Evolutionary conservation across 2,329 filamentous ascomycete species (phyloP), one percentile per base, ranked within the genome.

Genomic region (Diaporthe citriasiana): DNA sequence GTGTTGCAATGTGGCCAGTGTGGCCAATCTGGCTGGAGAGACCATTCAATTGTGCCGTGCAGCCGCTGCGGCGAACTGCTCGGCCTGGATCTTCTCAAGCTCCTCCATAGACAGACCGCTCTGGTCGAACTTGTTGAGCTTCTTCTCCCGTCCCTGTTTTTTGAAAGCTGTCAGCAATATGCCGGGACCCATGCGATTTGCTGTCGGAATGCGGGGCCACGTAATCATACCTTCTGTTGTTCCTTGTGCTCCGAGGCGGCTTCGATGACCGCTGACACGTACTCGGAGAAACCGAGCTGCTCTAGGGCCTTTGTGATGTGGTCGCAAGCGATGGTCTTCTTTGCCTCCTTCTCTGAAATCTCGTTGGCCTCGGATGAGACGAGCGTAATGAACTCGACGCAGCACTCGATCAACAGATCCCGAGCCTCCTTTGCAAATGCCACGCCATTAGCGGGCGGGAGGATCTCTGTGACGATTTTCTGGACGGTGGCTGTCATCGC

Each of bases 311-410:
- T 96, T 81, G 96, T 97, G 79, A 99, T 97, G 85, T 99, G 97
- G 80, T 99, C 97, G 83, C 95, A 97, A 17, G 96, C 96, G 79
- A 99, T 99, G 5, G 97, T 99, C 89, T 99, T 99, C 87, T 99
- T 99, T 66, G 95, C 95, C 81, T 99, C 97, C 84, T 98, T 98
- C 83, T 99, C 97, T 17, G 95, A 97, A 77, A 99, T 99, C 80
- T 99, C 97, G 84, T 99, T 99, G 76, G 97, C 97, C 86, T 99
- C 96, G 63, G 95, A 97, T n/a, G 95, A 98, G 79, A 99, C 94
- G 80, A 99, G 91, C 25, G 97, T 98, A 83, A 99, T 98, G 84
- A 99, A 99, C 84, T 99, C 97, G 80, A 99, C 96, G 81, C 97
- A 99, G 86, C 97, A 98, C 86, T 98, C 97, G 80, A 99, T 99